Evolutionary conservation across 1,284 basidiomycete species (phyloP), one percentile per base, ranked within the genome.

Genomic region (Phylloboletellus chloephorus): DNA sequence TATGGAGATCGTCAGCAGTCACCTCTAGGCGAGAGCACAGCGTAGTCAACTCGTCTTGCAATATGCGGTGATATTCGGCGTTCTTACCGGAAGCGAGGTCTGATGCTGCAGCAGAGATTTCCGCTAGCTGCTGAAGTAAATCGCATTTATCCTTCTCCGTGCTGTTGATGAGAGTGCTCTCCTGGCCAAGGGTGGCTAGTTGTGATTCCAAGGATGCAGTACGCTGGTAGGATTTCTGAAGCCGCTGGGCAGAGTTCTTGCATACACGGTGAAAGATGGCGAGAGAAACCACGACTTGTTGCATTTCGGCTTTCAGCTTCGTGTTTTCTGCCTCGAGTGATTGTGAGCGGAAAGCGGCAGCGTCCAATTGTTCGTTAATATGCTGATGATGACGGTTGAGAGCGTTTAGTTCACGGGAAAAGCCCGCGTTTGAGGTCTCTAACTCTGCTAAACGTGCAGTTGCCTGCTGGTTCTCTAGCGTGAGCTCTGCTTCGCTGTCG

Each of bases 261-360:
- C 60, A 49, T 35, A 32, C 37, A 13, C 31, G 47, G 13, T 61
- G 58, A 5, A 63, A 38, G 21, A 55, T 38, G 4, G 65, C 60
- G 8, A 72, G 58, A 20, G 65, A 60, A 24, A 67, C 37, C 9
- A 60, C 49, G 3, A 52, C 51, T 17, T 64, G 54, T 15, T 49
- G 54, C 13, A 50, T 39, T 30, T 61, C 56, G 19, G 43, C 40
- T 12, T 47, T 46, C 15, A 44, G 34, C 12, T 31, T 28, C 5
- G 43, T 41, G 15, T 28, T 37, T 20, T 50, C 39, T 8, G 37
- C 28, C 22, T 54, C 43, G 9, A 49, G 48, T 10, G 34, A 43
- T 11, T 34, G 30, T 7, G 47, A 44, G 7, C 37, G 45, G 16
- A 43, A 48, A 32, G 15, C 8, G 15, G 31, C 22, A 24, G 20